These are phyloP conservation scores for Allium sativum DNA, from an alignment of 106 monocot genomes.

Conservation along the genomic window DNA sequence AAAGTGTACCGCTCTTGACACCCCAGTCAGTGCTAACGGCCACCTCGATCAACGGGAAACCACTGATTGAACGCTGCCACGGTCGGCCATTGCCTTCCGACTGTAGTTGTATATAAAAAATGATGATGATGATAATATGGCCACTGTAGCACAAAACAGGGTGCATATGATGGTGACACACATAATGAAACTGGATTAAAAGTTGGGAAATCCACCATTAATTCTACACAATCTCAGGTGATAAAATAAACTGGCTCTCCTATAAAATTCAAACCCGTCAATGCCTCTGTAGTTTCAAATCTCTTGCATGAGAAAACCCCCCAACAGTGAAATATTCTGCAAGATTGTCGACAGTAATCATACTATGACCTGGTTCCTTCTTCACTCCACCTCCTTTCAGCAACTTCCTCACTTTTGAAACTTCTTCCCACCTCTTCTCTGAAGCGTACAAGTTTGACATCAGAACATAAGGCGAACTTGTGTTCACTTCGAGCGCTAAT, in stretches of 20 bases:
- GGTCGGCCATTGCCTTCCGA: no score
- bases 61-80: no score
- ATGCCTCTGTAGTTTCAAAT: slow-evolving; percentile 26
- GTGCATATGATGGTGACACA: no score
- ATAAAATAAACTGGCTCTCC: slow-evolving; percentile 6
- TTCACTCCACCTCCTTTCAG: slow-evolving; percentile 26
- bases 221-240: no score
- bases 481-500: slow-evolving; percentile 26
- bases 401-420: slow-evolving; percentile 31
- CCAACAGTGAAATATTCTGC: slow-evolving; percentile 32
- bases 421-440: slow-evolving; percentile 36
- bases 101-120: no score
- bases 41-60: no score
- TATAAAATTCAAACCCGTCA: slow-evolving; percentile 17
- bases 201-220: background rate
- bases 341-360: slow-evolving; percentile 26
- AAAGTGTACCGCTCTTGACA: no score
- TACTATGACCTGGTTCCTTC: slow-evolving; percentile 42
- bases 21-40: no score
- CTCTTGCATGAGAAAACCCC: slow-evolving; percentile 29
- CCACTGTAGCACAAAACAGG: no score
- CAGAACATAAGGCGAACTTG: slow-evolving; percentile 55
- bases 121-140: no score
- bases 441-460: slow-evolving; percentile 50
- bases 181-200: no score